Percentiles rank a stretch among this genome's conserved stretches.
phyloP scores from a whole-genome alignment of 108 stramenopile species.

The Cylindrotheca fusiformis region DNA sequence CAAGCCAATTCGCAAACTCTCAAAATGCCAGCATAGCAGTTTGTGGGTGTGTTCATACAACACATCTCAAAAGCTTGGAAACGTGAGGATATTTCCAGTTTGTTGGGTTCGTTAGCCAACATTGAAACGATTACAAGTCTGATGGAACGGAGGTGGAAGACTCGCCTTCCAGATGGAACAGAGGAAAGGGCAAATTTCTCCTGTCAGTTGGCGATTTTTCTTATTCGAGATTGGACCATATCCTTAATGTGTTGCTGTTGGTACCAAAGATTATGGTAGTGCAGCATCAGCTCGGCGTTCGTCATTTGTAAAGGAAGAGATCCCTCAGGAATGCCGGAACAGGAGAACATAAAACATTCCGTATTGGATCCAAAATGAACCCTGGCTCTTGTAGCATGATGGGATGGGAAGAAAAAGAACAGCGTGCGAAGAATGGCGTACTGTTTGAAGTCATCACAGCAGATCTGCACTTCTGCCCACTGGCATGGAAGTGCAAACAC shows the following conservation, averaged over 20 bases:
- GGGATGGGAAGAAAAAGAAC: neutral
- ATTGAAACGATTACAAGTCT: neutral
- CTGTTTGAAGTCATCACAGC: neutral
- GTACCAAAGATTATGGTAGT: neutral
- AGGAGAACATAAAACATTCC: conserved; percentile 1
- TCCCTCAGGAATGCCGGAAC: conserved; percentile 6
- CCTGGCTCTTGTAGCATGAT: neutral
- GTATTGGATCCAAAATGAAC: neutral
- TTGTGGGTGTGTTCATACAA: neutral
- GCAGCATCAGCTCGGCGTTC: neutral
- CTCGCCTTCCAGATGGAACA: neutral
- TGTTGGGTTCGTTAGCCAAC: no score
- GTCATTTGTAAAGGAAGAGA: neutral
- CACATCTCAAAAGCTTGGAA: neutral
- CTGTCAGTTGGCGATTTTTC: neutral
- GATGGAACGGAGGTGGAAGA: neutral
- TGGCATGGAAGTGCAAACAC: neutral
- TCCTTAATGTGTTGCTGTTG: no score
- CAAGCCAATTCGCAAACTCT: neutral
- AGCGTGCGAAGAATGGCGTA: neutral
- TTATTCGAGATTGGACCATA: no score
- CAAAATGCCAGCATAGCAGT: conserved; percentile 14
- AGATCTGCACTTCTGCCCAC: neutral
- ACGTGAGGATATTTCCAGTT: no score
- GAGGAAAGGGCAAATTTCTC: neutral